Conservation (phyloP, 192 early-diverging fungal genomes). For the Coemansia asiatica region DNA sequence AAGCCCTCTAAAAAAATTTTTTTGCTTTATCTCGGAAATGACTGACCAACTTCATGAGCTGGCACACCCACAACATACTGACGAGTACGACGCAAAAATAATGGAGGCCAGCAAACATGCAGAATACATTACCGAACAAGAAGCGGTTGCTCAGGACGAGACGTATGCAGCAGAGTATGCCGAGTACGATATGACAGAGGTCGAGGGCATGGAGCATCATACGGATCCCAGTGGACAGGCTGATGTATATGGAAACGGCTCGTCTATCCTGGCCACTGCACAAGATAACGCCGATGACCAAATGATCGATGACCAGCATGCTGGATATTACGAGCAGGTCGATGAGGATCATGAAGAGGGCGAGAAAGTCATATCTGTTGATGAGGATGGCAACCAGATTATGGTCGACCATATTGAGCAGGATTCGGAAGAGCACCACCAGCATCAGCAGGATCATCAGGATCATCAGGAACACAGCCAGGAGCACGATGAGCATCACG, state of each 20-base stretch:
- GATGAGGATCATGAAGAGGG: background rate
- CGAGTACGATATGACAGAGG: background rate
- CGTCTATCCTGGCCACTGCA: constrained; percentile 6
- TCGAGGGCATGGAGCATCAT: constrained; percentile 6
- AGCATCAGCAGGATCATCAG: background rate
- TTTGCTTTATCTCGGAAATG: too few relatives aligned
- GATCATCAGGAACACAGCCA: constrained; percentile 8
- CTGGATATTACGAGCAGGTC: constrained; percentile 1
- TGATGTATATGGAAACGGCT: background rate
- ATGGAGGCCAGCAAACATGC: background rate
- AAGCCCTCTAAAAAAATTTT: too few relatives aligned
- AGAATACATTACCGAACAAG: background rate
- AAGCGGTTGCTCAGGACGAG: constrained; percentile 1
- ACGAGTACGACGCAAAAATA: constrained; percentile 5
- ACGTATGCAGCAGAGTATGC: constrained; percentile 3
- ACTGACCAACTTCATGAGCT: background rate
- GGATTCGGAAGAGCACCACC: constrained; percentile 1
- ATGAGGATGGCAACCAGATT: background rate
- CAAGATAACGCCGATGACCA: background rate
- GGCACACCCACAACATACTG: background rate
- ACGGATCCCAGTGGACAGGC: background rate
- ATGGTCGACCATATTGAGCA: constrained; percentile 1
- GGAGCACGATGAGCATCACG: background rate
- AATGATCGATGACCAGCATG: constrained; percentile 6
- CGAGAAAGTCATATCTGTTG: background rate